phyloP scores from a whole-genome alignment of 805 yeast species.

The Saccharomycopsis sp. region DNA sequence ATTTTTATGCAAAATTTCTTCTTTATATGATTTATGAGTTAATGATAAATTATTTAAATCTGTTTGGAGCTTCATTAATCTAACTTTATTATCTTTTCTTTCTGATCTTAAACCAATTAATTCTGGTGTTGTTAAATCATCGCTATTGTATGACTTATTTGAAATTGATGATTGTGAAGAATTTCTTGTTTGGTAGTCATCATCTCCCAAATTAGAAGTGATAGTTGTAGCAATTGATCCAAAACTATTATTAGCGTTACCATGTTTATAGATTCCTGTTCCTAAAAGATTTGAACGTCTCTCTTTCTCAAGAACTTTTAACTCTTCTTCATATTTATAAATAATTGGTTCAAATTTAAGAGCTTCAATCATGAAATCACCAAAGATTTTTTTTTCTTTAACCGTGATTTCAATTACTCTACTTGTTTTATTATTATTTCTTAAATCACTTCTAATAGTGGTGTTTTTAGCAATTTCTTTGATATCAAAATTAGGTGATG shows the following conservation, averaged over 20 bases:
- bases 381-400: slow-evolving; percentile 12
- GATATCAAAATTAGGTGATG: slow-evolving; percentile 1
- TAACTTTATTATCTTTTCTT: slow-evolving; percentile 10
- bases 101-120: slow-evolving; percentile 5
- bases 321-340: slow-evolving; percentile 15
- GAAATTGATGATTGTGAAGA: slow-evolving; percentile 1
- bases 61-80: slow-evolving; percentile 14
- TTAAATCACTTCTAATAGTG: slow-evolving; percentile 8
- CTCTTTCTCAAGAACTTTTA: slow-evolving; percentile 11
- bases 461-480: slow-evolving; percentile 5
- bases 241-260: slow-evolving; percentile 1
- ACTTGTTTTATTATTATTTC: background rate
- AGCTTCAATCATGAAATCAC: slow-evolving; percentile 15
- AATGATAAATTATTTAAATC: slow-evolving; percentile 15
- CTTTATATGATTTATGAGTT: slow-evolving; percentile 15
- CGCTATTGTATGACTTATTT: too few relatives aligned
- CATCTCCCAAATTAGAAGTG: slow-evolving; percentile 5
- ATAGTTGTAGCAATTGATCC: slow-evolving; percentile 4
- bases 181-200: background rate
- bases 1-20: slow-evolving; percentile 13
- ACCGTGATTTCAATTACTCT: slow-evolving; percentile 12
- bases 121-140: slow-evolving; percentile 7
- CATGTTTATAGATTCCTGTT: background rate
- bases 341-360: slow-evolving; percentile 15
- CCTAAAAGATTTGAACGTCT: slow-evolving; percentile 1